Percentiles rank a stretch among this genome's conserved stretches.
These are phyloP conservation scores for Salvia rosmarinus DNA, from an alignment of 257 asterid species.

Conservation along the genomic window DNA sequence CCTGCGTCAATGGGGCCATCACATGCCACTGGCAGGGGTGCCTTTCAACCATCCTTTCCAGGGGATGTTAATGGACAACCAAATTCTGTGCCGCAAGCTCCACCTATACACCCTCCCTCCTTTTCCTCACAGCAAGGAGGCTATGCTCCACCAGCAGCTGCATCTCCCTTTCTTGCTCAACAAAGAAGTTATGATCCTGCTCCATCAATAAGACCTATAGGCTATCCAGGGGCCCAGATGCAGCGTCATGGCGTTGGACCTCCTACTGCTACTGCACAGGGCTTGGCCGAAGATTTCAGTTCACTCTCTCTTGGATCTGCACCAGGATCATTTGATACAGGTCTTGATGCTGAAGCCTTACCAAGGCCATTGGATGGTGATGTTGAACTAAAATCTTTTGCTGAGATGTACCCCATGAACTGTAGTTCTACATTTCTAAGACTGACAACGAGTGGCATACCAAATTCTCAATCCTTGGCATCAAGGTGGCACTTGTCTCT, in stretches of 20 bases:
- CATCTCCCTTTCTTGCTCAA: conserved; percentile 48
- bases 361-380: conserved; percentile 78
- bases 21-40: conserved; percentile 52
- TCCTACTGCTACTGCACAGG: conserved; percentile 49
- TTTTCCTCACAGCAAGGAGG: conserved; percentile 61
- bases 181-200: conserved; percentile 55
- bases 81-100: conserved; percentile 52
- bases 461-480: conserved; percentile 60
- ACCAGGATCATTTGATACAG: conserved; percentile 72
- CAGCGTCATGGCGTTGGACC: conserved; percentile 56
- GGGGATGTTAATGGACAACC: conserved; percentile 59
- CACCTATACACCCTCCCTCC: conserved; percentile 42
- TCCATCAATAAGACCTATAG: conserved; percentile 42
- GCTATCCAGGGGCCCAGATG: conserved; percentile 47
- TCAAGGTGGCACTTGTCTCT: conserved; percentile 77
- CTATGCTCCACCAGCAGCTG: conserved; percentile 48
- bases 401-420: conserved; percentile 64
- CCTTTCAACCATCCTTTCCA: conserved; percentile 58
- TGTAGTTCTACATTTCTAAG: conserved; percentile 61
- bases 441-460: conserved; percentile 63
- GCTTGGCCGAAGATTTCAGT: conserved; percentile 69
- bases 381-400: conserved; percentile 47
- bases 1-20: conserved; percentile 46
- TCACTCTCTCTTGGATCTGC: conserved; percentile 61
- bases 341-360: conserved; percentile 62